Conservation (phyloP, 2,329 filamentous ascomycete species). For the Monosporascus sp. region DNA sequence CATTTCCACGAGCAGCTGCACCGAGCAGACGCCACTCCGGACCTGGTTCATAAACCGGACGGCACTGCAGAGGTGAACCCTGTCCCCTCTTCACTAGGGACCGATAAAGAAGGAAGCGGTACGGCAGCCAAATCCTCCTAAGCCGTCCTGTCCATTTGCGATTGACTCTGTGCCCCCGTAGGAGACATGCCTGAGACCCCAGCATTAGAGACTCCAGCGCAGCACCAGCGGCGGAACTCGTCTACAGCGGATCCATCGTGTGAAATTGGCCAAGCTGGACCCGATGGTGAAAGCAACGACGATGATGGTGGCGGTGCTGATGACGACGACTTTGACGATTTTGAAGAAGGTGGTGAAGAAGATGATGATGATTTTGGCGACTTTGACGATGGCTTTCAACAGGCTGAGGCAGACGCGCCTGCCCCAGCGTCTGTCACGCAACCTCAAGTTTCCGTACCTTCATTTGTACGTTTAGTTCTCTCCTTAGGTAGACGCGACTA, state of each 20-base stretch:
- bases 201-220: slow-evolving; percentile 21
- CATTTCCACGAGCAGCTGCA: slow-evolving; percentile 40
- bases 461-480: slow-evolving; percentile 40
- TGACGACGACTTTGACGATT: slow-evolving; percentile 54
- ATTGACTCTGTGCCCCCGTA: slow-evolving; percentile 32
- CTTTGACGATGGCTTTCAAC: slow-evolving; percentile 68
- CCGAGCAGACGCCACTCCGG: slow-evolving; percentile 48
- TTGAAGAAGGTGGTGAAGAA: slow-evolving; percentile 52
- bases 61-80: slow-evolving; percentile 30
- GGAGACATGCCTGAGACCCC: slow-evolving; percentile 24
- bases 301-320: slow-evolving; percentile 21
- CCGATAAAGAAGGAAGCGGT: slow-evolving; percentile 28
- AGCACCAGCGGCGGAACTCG: slow-evolving; percentile 23
- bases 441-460: slow-evolving; percentile 30
- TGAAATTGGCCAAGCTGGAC: slow-evolving; percentile 4
- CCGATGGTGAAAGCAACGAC: slow-evolving; percentile 22
- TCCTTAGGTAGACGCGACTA: slow-evolving; percentile 23
- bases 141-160: slow-evolving; percentile 26
- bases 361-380: slow-evolving; percentile 58
- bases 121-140: slow-evolving; percentile 31
- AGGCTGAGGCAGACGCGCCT: slow-evolving; percentile 36
- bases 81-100: slow-evolving; percentile 20
- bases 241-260: slow-evolving; percentile 20
- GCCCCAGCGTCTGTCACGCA: slow-evolving; percentile 26
- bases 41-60: slow-evolving; percentile 39